Evolutionary conservation across 768 basidiomycete genomes (phyloP), one percentile per base, ranked within the genome.

Genomic region (Boletus sp.): DNA sequence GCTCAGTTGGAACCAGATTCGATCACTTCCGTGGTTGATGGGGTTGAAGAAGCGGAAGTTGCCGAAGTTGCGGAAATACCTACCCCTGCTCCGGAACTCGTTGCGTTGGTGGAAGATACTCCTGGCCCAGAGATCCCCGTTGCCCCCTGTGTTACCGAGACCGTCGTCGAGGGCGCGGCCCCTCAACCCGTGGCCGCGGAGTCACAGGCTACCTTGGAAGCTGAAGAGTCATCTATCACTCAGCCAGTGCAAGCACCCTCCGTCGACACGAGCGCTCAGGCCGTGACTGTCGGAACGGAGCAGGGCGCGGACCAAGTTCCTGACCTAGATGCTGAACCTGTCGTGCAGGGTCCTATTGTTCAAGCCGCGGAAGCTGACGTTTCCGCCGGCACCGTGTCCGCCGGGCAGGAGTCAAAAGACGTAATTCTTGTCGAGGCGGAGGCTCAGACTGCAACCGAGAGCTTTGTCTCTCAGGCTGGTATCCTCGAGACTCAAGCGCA

Each of bases 51-150:
- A 57, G 56, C 9, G 57, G 62, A 28, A 28, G 18, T 56, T 58
- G 20, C 50, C 62, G 59, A 59, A 39, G 32, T 0, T 28, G 30
- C 29, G 61, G 67, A 54, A 37, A 49, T 57, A 49, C 42, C 52
- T 39, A 66, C 61, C 11, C 57, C 64, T 32, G 46, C 47, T 17
- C 50, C 59, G 28, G 64, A 61, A 50, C 44, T 10, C 24, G 49
- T 58, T 45, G 30, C 45, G 3, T 24, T 69, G 14, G 58, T 57
- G 17, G 58, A 58, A 29, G 67, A 64, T 47, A 67, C 64, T 8
- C 55, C 59, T 49, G 28, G 55, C 6, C 52, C 30, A 40, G 67
- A 53, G 11, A 36, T 17, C 47, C 47, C 45, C 33, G 52, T 28
- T 54, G 41, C 42, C 9, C 12, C 7, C 20, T 18, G 48, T 36